These are phyloP conservation scores for Penicillium thymicola DNA, from an alignment of 2,329 filamentous ascomycete genomes.

Conservation along the genomic window DNA sequence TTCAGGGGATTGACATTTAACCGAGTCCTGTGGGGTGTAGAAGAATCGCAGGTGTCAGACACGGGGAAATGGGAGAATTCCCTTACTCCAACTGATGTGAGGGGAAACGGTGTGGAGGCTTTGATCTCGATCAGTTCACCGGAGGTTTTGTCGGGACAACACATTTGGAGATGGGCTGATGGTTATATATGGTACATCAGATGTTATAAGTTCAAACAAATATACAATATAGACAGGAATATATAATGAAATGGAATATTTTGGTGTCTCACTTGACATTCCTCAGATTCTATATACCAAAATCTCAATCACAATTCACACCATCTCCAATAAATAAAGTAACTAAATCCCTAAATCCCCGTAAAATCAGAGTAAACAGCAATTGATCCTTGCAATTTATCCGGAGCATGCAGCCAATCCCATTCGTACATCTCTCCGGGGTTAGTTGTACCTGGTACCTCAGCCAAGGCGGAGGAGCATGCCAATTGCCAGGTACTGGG, in stretches of 20 bases:
- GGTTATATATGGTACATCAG: neutral
- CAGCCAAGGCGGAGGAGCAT: neutral
- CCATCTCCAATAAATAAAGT: neutral
- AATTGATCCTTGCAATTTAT: neutral
- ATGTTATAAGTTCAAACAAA: neutral
- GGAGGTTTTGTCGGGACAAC: conserved; percentile 13
- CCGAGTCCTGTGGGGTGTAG: neutral
- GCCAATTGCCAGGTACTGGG: conserved; percentile 14
- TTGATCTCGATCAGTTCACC: conserved; percentile 23
- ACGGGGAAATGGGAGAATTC: neutral
- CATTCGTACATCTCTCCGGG: neutral
- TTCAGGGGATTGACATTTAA: conserved; percentile 5
- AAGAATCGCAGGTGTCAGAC: neutral
- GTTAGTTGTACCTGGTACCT: conserved; percentile 17
- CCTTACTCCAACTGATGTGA: conserved; percentile 32
- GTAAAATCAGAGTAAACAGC: neutral
- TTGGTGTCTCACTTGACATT: neutral
- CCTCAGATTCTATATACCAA: too few species aligned
- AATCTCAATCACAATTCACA: neutral
- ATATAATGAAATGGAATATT: neutral
- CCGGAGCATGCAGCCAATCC: conserved; percentile 12
- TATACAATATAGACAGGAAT: too few species aligned
- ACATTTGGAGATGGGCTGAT: conserved; percentile 6
- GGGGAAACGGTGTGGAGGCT: conserved; percentile 23
- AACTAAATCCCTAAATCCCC: too few species aligned